These are phyloP conservation scores for Clonostachys chloroleuca DNA, from an alignment of 2,329 filamentous ascomycete species.

Conservation along the genomic window DNA sequence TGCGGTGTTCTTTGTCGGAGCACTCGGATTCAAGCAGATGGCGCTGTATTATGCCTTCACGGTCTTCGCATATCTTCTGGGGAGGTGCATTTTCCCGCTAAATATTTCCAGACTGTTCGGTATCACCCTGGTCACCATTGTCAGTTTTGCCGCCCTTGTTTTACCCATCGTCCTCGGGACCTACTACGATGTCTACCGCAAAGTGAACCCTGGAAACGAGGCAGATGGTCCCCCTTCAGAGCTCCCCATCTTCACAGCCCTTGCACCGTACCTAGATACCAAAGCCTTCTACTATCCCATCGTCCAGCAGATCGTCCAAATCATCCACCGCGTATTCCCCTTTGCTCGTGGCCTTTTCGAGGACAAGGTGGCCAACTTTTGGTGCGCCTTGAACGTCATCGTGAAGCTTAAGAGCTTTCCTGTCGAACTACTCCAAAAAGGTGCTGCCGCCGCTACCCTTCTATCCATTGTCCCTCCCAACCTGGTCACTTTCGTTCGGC, in stretches of 20 bases:
- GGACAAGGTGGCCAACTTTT: constrained; percentile 98
- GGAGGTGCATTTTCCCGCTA: constrained; percentile 77
- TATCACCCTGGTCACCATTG: constrained; percentile 69
- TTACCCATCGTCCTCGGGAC: constrained; percentile 71
- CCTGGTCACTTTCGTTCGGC: constrained; percentile 71
- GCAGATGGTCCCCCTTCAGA: constrained; percentile 55
- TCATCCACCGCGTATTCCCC: constrained; percentile 89
- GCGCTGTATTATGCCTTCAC: constrained; percentile 93
- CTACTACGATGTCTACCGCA: constrained; percentile 61
- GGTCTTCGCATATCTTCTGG: constrained; percentile 87
- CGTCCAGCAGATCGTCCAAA: constrained; percentile 74
- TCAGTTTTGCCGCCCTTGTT: constrained; percentile 71
- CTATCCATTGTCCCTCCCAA: constrained; percentile 76
- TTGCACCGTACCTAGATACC: constrained; percentile 56
- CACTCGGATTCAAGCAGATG: constrained; percentile 99
- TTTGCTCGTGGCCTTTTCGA: constrained; percentile 96
- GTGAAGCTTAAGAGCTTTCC: constrained; percentile 81
- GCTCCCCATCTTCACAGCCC: constrained; percentile 55
- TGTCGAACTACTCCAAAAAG: constrained; percentile 65
- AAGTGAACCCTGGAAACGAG: constrained; percentile 52
- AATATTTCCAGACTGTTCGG: constrained; percentile 64
- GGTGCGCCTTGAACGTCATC: constrained; percentile 88
- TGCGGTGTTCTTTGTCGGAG: constrained; percentile 87
- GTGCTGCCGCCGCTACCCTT: constrained; percentile 71
- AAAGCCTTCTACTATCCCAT: constrained; percentile 69